Conservation (phyloP, 2,329 filamentous ascomycete genomes). For the Phialocephala subalpina region DNA sequence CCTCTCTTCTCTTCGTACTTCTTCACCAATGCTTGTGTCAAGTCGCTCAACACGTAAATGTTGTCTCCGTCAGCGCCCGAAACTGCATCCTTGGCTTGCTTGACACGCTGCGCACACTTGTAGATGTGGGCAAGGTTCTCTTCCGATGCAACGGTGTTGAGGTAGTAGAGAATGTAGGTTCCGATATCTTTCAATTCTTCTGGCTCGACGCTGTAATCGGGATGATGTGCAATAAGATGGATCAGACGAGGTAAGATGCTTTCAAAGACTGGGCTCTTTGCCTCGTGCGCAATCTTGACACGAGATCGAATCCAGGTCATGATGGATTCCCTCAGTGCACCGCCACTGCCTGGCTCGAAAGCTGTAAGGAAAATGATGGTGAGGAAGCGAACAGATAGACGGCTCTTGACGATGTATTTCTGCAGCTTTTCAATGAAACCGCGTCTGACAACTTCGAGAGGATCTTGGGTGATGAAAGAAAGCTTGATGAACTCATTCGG, state of each 20-base stretch:
- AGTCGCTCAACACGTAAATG: slow-evolving; percentile 87
- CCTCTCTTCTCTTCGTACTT: slow-evolving; percentile 86
- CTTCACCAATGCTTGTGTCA: slow-evolving; percentile 82
- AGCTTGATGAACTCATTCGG: slow-evolving; percentile 82
- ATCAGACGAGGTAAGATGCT: slow-evolving; percentile 82
- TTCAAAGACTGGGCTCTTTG: slow-evolving; percentile 75
- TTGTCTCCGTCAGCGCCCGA: slow-evolving; percentile 71
- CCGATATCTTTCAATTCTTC: slow-evolving; percentile 82
- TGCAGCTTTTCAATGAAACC: slow-evolving; percentile 87
- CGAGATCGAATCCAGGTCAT: slow-evolving; percentile 91
- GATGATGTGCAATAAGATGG: slow-evolving; percentile 90
- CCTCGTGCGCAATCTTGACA: slow-evolving; percentile 68
- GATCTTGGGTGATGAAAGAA: slow-evolving; percentile 83
- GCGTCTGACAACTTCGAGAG: slow-evolving; percentile 74
- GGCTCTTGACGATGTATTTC: slow-evolving; percentile 82
- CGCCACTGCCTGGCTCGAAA: slow-evolving; percentile 79
- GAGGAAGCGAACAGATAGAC: slow-evolving; percentile 80
- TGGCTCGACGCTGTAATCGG: slow-evolving; percentile 77
- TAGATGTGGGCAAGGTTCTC: slow-evolving; percentile 89
- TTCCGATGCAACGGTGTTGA: slow-evolving; percentile 82
- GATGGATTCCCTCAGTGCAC: slow-evolving; percentile 54
- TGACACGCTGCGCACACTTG: slow-evolving; percentile 91
- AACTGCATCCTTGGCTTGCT: slow-evolving; percentile 86
- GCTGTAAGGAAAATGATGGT: slow-evolving; percentile 89
- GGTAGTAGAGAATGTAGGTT: slow-evolving; percentile 89